These are phyloP conservation scores for Poterioochromonas sp. DNA, from an alignment of 352 stramenopile genomes.

Conservation along the genomic window DNA sequence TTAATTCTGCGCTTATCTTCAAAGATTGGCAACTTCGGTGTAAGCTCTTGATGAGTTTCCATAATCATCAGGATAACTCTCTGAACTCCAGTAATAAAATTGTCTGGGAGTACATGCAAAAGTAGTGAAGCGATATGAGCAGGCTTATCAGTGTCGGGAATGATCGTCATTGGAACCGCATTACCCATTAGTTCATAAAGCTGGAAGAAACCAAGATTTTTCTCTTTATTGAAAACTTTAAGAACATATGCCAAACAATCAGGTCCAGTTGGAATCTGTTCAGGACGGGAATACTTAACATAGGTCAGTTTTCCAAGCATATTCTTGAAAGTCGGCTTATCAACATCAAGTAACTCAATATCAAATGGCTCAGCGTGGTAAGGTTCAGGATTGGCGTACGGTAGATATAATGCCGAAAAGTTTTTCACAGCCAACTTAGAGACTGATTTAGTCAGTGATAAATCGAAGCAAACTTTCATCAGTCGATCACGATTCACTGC, in stretches of 20 bases:
- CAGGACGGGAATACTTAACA: constrained; percentile 19
- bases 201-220: constrained; percentile 55
- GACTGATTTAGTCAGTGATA: neutral
- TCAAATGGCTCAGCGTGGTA: constrained; percentile 9
- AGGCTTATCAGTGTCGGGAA: constrained; percentile 61
- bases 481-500: constrained; percentile 34
- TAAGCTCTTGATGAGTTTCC: neutral
- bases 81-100: constrained; percentile 58
- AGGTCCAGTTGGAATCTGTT: neutral
- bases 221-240: neutral
- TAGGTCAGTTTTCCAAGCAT: neutral
- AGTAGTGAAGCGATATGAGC: constrained; percentile 63
- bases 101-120: constrained; percentile 57
- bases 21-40: constrained; percentile 15
- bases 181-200: constrained; percentile 72
- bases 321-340: constrained; percentile 21
- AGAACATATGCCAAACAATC: neutral
- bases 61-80: constrained; percentile 25
- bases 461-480: neutral
- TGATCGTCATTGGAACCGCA: constrained; percentile 62
- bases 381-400: neutral
- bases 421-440: neutral
- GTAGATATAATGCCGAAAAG: neutral
- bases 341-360: constrained; percentile 13
- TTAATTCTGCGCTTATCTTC: constrained; percentile 32